Base-by-base conservation (phyloP, 1,139 yeast species). In the Taiozyma sp. region DNA sequence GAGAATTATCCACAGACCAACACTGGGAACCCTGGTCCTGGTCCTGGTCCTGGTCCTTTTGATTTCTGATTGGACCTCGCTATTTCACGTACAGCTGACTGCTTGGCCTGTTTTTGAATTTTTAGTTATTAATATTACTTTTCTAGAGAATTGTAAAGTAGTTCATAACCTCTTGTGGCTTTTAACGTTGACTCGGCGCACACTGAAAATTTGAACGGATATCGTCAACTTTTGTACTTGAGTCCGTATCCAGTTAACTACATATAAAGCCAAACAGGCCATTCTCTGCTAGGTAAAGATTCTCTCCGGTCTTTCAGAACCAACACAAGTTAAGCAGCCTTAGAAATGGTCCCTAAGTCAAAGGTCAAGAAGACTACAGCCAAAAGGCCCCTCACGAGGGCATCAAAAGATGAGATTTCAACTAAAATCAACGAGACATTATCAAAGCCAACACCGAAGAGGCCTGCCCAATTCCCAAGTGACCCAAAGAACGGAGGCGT, bases 391-490 rank as follows among this genome's bases (percentile, higher is more conserved):
- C 5, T 45, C 9, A 43, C 53, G 3, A 37, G 39, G 24, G 34
- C 40, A 6, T 14, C 46, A 28, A 34, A 26, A 34, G 30, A 28
- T 3, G n/a, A 11, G 1, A 35, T 56, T 10, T 50, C 49, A 34
- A 11, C 39, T 3, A 50, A 49, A 24, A 21, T 54, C 26, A 43
- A 52, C 21, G 16, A 19, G 3, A 16, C 32, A 2, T 30, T 47
- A 3, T 16, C 5, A 1, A 58, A 52, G 37, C 66, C 67, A 21
- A 11, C 39, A 4, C 64, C 64, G 2, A 59, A 58, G 45, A 59
- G 51, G 21, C 63, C 63, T n/a, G 58, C 66, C n/a, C 56, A 58
- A 32, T 60, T 51, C 46, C 53, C 56, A 8, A 41, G 35, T 1
- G 61, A 62, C 30, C 30, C 54, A 1, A 26, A 51, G 13, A 59